These are phyloP conservation scores for Puya raimondii DNA, from an alignment of 176 grass and related monocot species.

Conservation along the genomic window DNA sequence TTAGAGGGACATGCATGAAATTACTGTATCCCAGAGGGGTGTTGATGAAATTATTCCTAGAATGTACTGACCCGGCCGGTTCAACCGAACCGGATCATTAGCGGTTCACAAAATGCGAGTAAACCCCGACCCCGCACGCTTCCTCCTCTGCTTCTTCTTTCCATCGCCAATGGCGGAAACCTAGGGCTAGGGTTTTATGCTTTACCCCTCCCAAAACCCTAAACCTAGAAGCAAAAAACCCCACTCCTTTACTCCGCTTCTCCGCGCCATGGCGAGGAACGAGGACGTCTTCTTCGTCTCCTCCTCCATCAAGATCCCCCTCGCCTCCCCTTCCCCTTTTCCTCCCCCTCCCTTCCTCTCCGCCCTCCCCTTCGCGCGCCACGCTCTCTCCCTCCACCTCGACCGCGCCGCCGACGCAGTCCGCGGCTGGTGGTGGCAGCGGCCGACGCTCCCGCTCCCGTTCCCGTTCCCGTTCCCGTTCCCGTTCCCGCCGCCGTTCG, in stretches of 20 bases:
- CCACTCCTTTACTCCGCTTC: neutral
- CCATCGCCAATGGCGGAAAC: neutral
- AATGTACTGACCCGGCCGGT: too few relatives aligned
- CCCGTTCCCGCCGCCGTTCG: neutral
- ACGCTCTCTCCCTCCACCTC: conserved; percentile 36
- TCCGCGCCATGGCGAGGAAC: conserved; percentile 35
- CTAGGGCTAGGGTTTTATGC: too few relatives aligned
- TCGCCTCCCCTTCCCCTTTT: neutral
- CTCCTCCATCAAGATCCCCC: conserved; percentile 45
- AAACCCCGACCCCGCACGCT: too few relatives aligned
- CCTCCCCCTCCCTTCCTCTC: conserved; percentile 31
- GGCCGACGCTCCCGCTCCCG: neutral
- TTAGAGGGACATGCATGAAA: too few relatives aligned
- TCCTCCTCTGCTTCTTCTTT: too few relatives aligned
- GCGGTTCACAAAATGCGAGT: too few relatives aligned
- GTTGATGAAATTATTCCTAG: too few relatives aligned
- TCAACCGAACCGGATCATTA: too few relatives aligned
- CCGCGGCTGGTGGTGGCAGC: neutral
- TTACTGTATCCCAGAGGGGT: too few relatives aligned
- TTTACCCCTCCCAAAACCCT: neutral
- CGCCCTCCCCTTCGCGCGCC: conserved; percentile 63
- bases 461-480: neutral
- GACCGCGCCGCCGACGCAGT: conserved; percentile 20
- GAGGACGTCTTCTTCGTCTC: conserved; percentile 41
- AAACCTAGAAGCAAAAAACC: neutral